Conservation (phyloP, 352 stramenopile genomes). For the Globisporangium nunn region DNA sequence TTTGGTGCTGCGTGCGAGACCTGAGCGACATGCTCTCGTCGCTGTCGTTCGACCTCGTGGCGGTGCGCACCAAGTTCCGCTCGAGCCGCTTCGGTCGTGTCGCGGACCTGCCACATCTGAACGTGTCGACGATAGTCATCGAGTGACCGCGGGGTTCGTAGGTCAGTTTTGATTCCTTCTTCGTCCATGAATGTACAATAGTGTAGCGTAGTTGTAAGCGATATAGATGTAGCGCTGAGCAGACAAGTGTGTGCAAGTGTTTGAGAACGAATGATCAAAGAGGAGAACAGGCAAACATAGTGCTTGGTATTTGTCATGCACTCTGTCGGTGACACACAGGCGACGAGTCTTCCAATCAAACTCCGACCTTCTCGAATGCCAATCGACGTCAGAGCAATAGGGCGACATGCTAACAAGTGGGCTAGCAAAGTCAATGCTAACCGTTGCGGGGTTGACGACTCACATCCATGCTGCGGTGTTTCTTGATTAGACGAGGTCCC, state of each 20-base stretch:
- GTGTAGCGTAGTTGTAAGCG: slow-evolving; percentile 9
- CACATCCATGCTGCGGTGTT: no score
- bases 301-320: no score
- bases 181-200: slow-evolving; percentile 1
- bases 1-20: slow-evolving; percentile 30
- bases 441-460: no score
- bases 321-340: no score
- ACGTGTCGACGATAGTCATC: slow-evolving; percentile 11
- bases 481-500: no score
- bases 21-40: slow-evolving; percentile 28
- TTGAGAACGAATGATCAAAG: slow-evolving; percentile 1
- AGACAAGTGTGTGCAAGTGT: background rate
- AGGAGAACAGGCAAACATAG: background rate
- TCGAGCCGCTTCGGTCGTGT: slow-evolving; percentile 12
- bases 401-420: no score
- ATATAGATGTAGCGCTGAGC: slow-evolving; percentile 6
- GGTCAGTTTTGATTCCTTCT: background rate
- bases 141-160: slow-evolving; percentile 7
- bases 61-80: slow-evolving; percentile 39
- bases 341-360: no score
- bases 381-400: no score
- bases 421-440: no score
- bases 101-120: slow-evolving; percentile 13
- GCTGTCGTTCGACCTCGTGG: slow-evolving; percentile 33
- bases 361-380: no score